Base-by-base conservation (phyloP, 1,139 yeast genomes). In the Tardiomyces blankii region DNA sequence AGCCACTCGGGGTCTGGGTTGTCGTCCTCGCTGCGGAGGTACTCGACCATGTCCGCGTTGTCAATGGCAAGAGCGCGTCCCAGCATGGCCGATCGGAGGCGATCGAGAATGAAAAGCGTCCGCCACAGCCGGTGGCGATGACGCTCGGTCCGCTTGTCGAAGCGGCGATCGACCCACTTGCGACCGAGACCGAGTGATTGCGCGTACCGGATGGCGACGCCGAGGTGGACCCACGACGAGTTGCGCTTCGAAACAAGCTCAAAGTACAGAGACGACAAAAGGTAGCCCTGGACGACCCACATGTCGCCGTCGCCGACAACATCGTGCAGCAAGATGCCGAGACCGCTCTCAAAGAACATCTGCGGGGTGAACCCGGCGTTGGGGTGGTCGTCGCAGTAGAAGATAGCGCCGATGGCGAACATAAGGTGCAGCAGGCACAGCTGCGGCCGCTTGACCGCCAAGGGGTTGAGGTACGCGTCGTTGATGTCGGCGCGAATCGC, bases 11-110 rank as follows among this genome's bases (percentile, higher is more conserved):
- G 59, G 30, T 54, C 55, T 38, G 55, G 58, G 35, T 54, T 57
- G n/a, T 51, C 51, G 4, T 51, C 42, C n/a, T 54, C 57, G 14
- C 54, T 46, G 1, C 53, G 45, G 16, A 53, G 51, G 39, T 52
- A 56, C 48, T 70, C 74, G 50, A 71, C 75, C 72, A 73, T 68
- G 39, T 70, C 74, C 39, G 61, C 56, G 44, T 69, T 70, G 42
- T 58, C 59, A 27, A 72, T 68, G 1, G 68, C 58, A 41, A 70
- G 51, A 1, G 75, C 70, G 25, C 75, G 55, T 3, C 77, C 77
- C 39, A 72, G 49, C 28, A 64, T 57, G 11, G 68, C 54, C 8
- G 74, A 67, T 12, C 67, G 57, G 13, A 69, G 54, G 23, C 73
- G 54, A 50, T 72, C 77, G 49, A 66, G 60, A 7, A 69, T 64